Conservation (phyloP, 1,284 basidiomycete species). For the Pseudozyma thailandica region DNA sequence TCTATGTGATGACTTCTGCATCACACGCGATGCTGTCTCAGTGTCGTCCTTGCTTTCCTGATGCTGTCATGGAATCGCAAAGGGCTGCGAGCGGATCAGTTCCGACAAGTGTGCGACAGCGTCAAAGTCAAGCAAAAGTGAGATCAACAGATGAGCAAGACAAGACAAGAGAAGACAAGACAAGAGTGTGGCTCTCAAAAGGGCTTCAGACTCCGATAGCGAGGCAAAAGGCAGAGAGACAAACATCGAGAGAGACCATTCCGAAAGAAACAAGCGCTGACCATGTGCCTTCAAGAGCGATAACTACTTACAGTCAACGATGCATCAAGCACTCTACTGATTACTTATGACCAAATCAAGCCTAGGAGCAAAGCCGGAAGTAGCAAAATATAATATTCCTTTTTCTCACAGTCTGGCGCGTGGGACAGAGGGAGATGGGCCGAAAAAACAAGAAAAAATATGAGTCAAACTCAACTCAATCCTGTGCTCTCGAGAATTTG, state of each 20-base stretch:
- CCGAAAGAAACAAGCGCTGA: not conserved
- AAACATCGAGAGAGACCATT: not conserved
- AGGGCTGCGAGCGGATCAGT: too few relatives aligned
- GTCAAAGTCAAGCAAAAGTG: not conserved
- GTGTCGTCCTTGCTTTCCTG: too few relatives aligned
- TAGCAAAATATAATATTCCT: not conserved
- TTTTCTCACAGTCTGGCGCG: not conserved
- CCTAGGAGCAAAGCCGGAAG: conserved; percentile 3
- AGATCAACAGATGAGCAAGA: conserved; percentile 2
- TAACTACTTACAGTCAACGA: too few relatives aligned
- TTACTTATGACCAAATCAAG: conserved; percentile 1
- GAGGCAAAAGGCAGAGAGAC: not conserved
- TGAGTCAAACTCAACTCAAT: conserved; percentile 1
- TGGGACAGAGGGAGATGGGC: not conserved
- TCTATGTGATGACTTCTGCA: too few relatives aligned
- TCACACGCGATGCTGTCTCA: conserved; percentile 2
- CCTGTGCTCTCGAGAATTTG: not conserved
- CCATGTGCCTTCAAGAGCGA: not conserved
- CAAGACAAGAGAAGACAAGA: too few relatives aligned
- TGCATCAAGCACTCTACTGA: too few relatives aligned
- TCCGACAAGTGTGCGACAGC: too few relatives aligned
- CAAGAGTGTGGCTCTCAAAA: too few relatives aligned
- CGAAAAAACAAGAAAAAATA: not conserved
- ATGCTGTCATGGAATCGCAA: not conserved
- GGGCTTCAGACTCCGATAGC: conserved; percentile 1